Evolutionary conservation across 2,329 filamentous ascomycete genomes (phyloP).

Genomic region (Penicillium frequentans): DNA sequence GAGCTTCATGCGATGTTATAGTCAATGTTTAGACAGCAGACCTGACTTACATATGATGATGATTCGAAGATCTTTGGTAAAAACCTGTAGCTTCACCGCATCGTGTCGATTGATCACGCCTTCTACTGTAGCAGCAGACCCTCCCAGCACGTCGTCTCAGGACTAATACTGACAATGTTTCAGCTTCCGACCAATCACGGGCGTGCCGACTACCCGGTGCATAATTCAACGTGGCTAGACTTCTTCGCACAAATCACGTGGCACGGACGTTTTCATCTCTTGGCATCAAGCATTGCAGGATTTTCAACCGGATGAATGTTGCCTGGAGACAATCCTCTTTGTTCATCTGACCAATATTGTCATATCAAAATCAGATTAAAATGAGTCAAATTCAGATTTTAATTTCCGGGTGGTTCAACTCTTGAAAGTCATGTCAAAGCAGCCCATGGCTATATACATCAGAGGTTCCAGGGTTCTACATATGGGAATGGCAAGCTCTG

Average conservation of each 20-base stretch:
- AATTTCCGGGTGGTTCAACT: not conserved
- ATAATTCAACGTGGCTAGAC: constrained; percentile 10
- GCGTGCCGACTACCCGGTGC: constrained; percentile 21
- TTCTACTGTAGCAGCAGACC: not conserved
- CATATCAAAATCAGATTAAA: not conserved
- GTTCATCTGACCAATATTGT: not conserved
- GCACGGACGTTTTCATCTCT: constrained; percentile 2
- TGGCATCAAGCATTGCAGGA: not conserved
- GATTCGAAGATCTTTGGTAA: not conserved
- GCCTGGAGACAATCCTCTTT: not conserved
- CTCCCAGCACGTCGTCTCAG: not conserved
- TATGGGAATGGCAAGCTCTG: not conserved
- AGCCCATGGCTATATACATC: not conserved
- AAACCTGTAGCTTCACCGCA: not conserved
- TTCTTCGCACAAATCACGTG: constrained; percentile 10
- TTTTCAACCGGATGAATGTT: not conserved
- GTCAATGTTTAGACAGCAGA: not conserved
- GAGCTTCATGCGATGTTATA: too few species aligned
- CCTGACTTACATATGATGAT: not conserved
- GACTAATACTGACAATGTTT: not conserved
- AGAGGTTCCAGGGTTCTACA: not conserved
- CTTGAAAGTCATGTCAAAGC: not conserved
- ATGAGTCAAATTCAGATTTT: not conserved
- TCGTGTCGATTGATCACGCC: not conserved
- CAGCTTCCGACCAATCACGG: constrained; percentile 8